phyloP scores from a whole-genome alignment of 1,284 basidiomycete species.

The Sporisorium iseilematis-ciliati region DNA sequence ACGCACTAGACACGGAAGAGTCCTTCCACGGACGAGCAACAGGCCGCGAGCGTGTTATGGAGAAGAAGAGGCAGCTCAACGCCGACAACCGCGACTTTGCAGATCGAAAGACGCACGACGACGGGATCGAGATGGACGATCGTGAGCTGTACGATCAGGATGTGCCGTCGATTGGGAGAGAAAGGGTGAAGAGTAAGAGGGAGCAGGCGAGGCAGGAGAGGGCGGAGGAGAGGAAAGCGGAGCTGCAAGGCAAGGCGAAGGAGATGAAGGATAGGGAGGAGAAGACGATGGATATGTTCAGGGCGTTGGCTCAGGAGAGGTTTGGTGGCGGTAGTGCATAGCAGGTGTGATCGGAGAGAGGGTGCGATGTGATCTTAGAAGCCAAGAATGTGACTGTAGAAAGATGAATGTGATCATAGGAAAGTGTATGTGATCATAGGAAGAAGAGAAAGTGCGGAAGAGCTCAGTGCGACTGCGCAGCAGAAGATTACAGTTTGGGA shows the following conservation, averaged over 20 bases:
- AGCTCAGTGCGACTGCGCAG: too few relatives aligned
- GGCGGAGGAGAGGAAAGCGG: slow-evolving; percentile 18
- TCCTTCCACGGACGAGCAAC: slow-evolving; percentile 40
- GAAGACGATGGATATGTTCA: slow-evolving; percentile 58
- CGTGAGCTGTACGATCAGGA: slow-evolving; percentile 30
- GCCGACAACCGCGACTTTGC: slow-evolving; percentile 49
- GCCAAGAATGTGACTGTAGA: background rate
- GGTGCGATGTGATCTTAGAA: background rate
- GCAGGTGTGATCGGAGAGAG: too few relatives aligned
- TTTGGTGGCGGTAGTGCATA: slow-evolving; percentile 21
- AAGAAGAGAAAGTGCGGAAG: too few relatives aligned
- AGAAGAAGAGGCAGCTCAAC: slow-evolving; percentile 33
- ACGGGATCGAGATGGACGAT: slow-evolving; percentile 55
- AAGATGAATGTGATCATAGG: background rate
- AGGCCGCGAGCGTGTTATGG: slow-evolving; percentile 50
- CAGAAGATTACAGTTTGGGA: background rate
- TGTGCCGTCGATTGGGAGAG: slow-evolving; percentile 2
- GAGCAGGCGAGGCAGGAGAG: slow-evolving; percentile 24
- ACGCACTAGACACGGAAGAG: slow-evolving; percentile 19
- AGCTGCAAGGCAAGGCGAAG: slow-evolving; percentile 32
- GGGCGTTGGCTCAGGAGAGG: slow-evolving; percentile 37
- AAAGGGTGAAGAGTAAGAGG: slow-evolving; percentile 15
- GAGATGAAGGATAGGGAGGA: slow-evolving; percentile 43
- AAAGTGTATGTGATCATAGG: too few relatives aligned
- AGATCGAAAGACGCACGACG: slow-evolving; percentile 35